These are phyloP conservation scores for Pichia thaimueangensis DNA, from an alignment of 805 yeast species.

Conservation along the genomic window DNA sequence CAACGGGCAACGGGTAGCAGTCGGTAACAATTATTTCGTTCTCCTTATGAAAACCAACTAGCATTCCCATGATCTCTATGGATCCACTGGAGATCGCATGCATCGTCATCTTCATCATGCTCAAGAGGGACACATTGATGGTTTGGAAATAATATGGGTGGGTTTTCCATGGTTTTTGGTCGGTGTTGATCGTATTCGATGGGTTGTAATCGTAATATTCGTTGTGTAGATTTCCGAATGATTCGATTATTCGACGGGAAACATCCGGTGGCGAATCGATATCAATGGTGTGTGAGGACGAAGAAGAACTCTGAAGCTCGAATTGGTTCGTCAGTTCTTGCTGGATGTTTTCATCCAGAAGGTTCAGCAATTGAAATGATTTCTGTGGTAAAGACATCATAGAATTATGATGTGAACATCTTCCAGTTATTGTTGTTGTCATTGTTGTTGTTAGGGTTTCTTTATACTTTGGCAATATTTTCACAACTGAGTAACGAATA, in stretches of 20 bases:
- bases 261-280: constrained; percentile 1
- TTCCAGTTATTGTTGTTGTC: too few species aligned
- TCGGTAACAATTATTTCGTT: constrained; percentile 65
- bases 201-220: neutral
- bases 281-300: neutral
- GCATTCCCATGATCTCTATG: constrained; percentile 93
- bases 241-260: neutral
- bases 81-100: constrained; percentile 83
- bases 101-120: constrained; percentile 65
- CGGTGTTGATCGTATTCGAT: neutral
- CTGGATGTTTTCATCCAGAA: too few species aligned
- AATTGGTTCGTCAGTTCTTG: too few species aligned
- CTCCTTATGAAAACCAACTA: constrained; percentile 62
- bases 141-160: constrained; percentile 57
- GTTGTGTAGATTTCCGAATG: neutral
- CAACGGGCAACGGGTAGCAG: constrained; percentile 83
- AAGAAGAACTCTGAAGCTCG: too few species aligned
- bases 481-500: too few species aligned
- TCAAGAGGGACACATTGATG: constrained; percentile 62
- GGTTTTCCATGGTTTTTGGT: constrained; percentile 43
- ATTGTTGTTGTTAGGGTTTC: too few species aligned
- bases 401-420: too few species aligned
- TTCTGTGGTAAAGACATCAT: too few species aligned
- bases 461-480: too few species aligned
- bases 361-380: too few species aligned